A percentile compares a stretch with the other conserved stretches of the same genome.
Evolutionary conservation across 2,329 filamentous ascomycete species (phyloP).

Genomic region (Tolypocladium pustulatum): DNA sequence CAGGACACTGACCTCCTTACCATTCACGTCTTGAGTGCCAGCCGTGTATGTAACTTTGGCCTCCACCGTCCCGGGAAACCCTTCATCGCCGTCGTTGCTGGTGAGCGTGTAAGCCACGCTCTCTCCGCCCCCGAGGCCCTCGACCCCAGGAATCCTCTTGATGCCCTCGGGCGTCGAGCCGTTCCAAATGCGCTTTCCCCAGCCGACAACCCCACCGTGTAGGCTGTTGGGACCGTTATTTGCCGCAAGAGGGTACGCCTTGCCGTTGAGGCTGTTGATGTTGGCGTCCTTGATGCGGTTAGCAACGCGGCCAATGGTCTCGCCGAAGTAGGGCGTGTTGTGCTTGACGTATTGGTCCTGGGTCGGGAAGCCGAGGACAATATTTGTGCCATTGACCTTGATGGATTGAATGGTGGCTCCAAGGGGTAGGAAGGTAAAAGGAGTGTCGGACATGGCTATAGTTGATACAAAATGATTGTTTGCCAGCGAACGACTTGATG

Average conservation of each 20-base stretch:
- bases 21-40: slow-evolving; percentile 52
- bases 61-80: slow-evolving; percentile 79
- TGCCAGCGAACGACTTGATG: too few relatives aligned
- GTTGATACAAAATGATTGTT: background rate
- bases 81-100: slow-evolving; percentile 76
- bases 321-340: slow-evolving; percentile 77
- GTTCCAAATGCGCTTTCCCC: slow-evolving; percentile 70
- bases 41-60: slow-evolving; percentile 69
- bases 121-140: slow-evolving; percentile 49
- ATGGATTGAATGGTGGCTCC: slow-evolving; percentile 77
- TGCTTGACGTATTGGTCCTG: slow-evolving; percentile 64
- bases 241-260: slow-evolving; percentile 56
- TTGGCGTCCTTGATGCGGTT: slow-evolving; percentile 70
- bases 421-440: slow-evolving; percentile 59
- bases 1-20: slow-evolving; percentile 58
- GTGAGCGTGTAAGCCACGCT: slow-evolving; percentile 54
- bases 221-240: slow-evolving; percentile 73
- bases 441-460: slow-evolving; percentile 31
- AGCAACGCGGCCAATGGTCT: slow-evolving; percentile 77
- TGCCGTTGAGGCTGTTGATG: slow-evolving; percentile 62
- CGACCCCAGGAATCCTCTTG: slow-evolving; percentile 36
- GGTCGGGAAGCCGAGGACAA: slow-evolving; percentile 76
- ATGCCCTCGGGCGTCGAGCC: slow-evolving; percentile 55
- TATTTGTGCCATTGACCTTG: slow-evolving; percentile 66
- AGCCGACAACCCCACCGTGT: slow-evolving; percentile 64